Conservation (phyloP, 164 flowering plant genomes). For the Paratinospora sagittata region DNA sequence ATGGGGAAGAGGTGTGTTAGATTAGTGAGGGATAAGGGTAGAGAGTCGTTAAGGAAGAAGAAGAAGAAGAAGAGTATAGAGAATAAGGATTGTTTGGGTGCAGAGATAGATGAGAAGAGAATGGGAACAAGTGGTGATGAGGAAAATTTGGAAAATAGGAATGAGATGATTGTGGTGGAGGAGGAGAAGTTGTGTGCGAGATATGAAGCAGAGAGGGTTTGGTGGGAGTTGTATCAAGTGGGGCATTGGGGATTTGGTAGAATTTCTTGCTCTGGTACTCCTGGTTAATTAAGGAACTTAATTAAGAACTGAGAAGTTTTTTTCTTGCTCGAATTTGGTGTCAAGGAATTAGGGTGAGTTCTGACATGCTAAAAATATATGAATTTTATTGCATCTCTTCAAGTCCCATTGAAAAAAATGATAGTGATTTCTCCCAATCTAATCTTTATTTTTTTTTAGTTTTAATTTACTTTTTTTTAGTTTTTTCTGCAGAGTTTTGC, state of each 20-base stretch:
- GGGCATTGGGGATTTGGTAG: conserved; percentile 58
- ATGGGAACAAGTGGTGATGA: conserved; percentile 5
- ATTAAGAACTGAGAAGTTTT: neutral
- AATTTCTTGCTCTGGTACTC: conserved; percentile 52
- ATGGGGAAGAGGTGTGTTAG: conserved; percentile 45
- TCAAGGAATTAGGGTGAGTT: neutral
- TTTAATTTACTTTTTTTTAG: too few relatives aligned
- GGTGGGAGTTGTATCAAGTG: conserved; percentile 58
- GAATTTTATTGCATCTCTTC: too few relatives aligned
- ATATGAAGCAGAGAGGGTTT: conserved; percentile 45
- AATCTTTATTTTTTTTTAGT: too few relatives aligned
- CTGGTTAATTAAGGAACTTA: conserved; percentile 20
- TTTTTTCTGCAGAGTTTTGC: too few relatives aligned
- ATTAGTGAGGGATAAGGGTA: conserved; percentile 25
- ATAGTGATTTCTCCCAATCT: too few relatives aligned
- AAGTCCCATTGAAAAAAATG: too few relatives aligned
- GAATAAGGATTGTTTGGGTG: neutral
- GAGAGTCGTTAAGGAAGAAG: conserved; percentile 11
- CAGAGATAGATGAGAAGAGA: conserved; percentile 18
- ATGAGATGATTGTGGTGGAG: neutral
- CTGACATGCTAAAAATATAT: too few relatives aligned
- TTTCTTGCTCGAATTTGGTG: neutral
- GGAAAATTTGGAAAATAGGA: too few relatives aligned
- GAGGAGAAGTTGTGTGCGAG: conserved; percentile 26
- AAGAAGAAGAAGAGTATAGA: conserved; percentile 9